phyloP scores from a whole-genome alignment of 139 green algal genomes.

The Picocystis salinarum region DNA sequence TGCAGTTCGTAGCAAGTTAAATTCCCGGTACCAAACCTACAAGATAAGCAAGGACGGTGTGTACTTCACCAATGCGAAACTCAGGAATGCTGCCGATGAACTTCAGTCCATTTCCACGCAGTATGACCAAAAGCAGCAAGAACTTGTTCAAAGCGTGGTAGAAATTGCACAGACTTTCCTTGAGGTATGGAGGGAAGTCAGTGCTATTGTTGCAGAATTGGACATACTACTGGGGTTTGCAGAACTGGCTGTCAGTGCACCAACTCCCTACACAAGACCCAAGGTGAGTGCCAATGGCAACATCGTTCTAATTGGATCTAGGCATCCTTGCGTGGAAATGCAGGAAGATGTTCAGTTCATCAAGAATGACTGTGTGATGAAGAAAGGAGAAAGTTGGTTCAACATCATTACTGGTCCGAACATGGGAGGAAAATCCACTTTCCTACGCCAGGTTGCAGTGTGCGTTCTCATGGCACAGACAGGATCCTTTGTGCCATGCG shows the following conservation, averaged over 20 bases:
- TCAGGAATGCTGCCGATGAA: slow-evolving; percentile 40
- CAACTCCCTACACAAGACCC: slow-evolving; percentile 52
- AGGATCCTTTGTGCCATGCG: slow-evolving; percentile 80
- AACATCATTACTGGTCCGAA: slow-evolving; percentile 97
- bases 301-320: slow-evolving; percentile 28
- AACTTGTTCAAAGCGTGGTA: slow-evolving; percentile 57
- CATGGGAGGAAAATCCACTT: slow-evolving; percentile 97
- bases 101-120: slow-evolving; percentile 30
- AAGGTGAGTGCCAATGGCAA: slow-evolving; percentile 24
- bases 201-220: slow-evolving; percentile 55
- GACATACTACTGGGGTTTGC: slow-evolving; percentile 81
- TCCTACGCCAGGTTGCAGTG: slow-evolving; percentile 81
- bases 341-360: slow-evolving; percentile 76
- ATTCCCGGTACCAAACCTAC: slow-evolving; percentile 44
- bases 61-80: slow-evolving; percentile 74
- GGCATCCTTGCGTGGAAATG: slow-evolving; percentile 85
- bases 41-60: slow-evolving; percentile 85
- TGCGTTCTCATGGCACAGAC: slow-evolving; percentile 77
- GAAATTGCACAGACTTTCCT: slow-evolving; percentile 68
- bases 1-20: slow-evolving; percentile 55
- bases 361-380: slow-evolving; percentile 51
- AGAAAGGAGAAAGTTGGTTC: slow-evolving; percentile 63
- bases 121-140: slow-evolving; percentile 55
- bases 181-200: slow-evolving; percentile 69
- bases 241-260: slow-evolving; percentile 55